Evolutionary conservation across 768 basidiomycete genomes (phyloP).

Genomic region (Tremella fuciformis): DNA sequence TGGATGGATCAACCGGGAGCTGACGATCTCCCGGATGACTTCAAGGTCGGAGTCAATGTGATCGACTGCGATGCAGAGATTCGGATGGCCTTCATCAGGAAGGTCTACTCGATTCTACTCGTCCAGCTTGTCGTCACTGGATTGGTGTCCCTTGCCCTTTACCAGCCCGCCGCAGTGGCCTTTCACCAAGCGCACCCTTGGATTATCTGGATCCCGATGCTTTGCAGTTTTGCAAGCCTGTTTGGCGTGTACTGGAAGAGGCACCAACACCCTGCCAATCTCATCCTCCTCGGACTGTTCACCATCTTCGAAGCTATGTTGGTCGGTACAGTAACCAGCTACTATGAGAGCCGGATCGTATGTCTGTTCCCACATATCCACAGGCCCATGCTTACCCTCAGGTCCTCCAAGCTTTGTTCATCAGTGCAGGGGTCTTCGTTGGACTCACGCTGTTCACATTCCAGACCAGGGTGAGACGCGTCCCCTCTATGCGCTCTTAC

Average conservation of each 20-base stretch:
- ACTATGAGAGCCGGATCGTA: slow-evolving; percentile 48
- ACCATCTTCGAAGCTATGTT: slow-evolving; percentile 88
- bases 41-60: slow-evolving; percentile 59
- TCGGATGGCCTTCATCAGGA: slow-evolving; percentile 74
- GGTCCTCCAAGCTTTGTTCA: slow-evolving; percentile 84
- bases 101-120: slow-evolving; percentile 62
- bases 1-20: slow-evolving; percentile 64
- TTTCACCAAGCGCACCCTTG: slow-evolving; percentile 79
- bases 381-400: slow-evolving; percentile 49
- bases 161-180: slow-evolving; percentile 61
- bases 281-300: slow-evolving; percentile 78
- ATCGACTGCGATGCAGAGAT: slow-evolving; percentile 60
- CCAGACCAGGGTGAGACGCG: slow-evolving; percentile 73
- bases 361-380: slow-evolving; percentile 38
- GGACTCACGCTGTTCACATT: slow-evolving; percentile 92
- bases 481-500: background rate
- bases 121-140: slow-evolving; percentile 64
- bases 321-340: slow-evolving; percentile 72
- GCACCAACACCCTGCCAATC: slow-evolving; percentile 82
- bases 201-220: slow-evolving; percentile 53
- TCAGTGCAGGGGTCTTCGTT: slow-evolving; percentile 87
- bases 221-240: slow-evolving; percentile 72
- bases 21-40: slow-evolving; percentile 84
- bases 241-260: slow-evolving; percentile 87
- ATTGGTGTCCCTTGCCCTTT: slow-evolving; percentile 70